Evolutionary conservation across 1,139 yeast genomes (phyloP), one percentile per base, ranked within the genome.

Genomic region (Wickerhamiella infanticola): DNA sequence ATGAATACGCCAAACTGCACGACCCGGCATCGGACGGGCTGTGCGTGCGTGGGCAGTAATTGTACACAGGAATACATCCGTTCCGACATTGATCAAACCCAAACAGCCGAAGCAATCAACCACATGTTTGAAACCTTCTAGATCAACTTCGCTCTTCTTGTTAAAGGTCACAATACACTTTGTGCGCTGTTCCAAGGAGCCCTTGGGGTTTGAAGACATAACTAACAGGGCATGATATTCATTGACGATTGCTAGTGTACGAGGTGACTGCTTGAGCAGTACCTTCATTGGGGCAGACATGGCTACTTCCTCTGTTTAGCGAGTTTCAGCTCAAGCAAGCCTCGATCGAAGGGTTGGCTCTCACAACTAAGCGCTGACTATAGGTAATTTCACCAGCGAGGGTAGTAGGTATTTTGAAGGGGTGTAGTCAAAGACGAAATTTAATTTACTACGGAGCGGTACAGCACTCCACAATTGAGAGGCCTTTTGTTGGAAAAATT

Each of bases 1-100:
- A 58, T 72, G 75, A 40, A 90, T 90, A 55, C 79, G 77, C 59
- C 83, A 79, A 25, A 90, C 83, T 3, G 85, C 72, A 59, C 90
- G 95, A 39, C 77, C 75, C 0, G 79, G 78, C 8, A 84, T 70
- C 0, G 97, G 97, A 37, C 72, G 68, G 1, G 98, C 98, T n/a
- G 83, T 94, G 50, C 77, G 73, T 1, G 77, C 65, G 38, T 76
- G 70, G 0, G 86, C 81, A 0, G 94, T 81, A 46, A 93, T 84
- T 0, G 85, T 76, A 41, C 95, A 83, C 27, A 90, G 65, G 57
- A 78, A 90, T 1, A 79, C 74, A 49, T 82, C 81, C 8, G 68
- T 67, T 23, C 74, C 79, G 36, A 84, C 70, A 50, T 75, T 75
- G 38, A 88, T 80, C 43, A 93, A 66, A 0, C 99, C 99, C 24